These are phyloP conservation scores for Picea abies DNA, from an alignment of 83 land plant genomes.

Conservation along the genomic window DNA sequence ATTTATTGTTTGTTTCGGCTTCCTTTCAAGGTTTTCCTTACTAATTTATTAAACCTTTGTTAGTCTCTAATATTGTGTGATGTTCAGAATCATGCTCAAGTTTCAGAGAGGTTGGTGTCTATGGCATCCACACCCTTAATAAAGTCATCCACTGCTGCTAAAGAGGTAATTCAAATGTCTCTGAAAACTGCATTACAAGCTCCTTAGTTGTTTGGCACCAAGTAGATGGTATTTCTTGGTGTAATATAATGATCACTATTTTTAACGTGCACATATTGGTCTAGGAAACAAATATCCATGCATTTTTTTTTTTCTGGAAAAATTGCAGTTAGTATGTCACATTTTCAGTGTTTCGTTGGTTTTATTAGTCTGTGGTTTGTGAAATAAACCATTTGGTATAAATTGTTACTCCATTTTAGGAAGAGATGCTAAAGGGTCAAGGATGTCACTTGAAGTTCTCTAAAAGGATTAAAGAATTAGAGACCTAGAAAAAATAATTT, in stretches of 20 bases:
- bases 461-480: too few relatives aligned
- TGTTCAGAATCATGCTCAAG: slow-evolving; percentile 16
- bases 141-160: slow-evolving; percentile 27
- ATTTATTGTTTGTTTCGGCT: background rate
- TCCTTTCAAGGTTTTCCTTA: background rate
- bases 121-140: slow-evolving; percentile 17
- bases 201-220: background rate
- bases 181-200: background rate
- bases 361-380: too few relatives aligned
- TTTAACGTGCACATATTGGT: too few relatives aligned
- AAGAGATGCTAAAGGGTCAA: too few relatives aligned
- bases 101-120: slow-evolving; percentile 16
- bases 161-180: slow-evolving; percentile 26
- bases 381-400: too few relatives aligned
- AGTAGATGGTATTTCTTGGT: background rate
- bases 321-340: too few relatives aligned
- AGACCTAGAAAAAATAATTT: too few relatives aligned
- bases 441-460: too few relatives aligned
- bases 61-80: background rate
- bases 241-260: background rate
- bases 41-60: background rate
- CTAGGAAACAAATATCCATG: too few relatives aligned
- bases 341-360: too few relatives aligned
- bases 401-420: too few relatives aligned
- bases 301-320: too few relatives aligned